Evolutionary conservation across 2,329 filamentous ascomycete species (phyloP).

Genomic region (Aulographum hederae): DNA sequence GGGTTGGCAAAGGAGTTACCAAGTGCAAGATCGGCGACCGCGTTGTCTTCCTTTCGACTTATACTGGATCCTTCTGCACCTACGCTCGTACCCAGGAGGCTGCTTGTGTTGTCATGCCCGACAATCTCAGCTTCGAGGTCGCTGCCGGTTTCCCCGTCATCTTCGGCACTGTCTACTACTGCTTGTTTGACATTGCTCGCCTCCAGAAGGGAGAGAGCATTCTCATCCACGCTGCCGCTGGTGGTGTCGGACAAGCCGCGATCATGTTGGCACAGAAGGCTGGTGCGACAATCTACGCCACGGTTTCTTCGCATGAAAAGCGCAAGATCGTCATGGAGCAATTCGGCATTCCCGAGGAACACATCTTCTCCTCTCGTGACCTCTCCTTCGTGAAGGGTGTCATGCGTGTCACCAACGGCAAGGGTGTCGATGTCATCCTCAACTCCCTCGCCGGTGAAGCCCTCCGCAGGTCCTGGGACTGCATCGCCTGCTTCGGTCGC

Average conservation of each 20-base stretch:
- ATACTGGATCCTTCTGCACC: background rate
- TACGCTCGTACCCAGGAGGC: background rate
- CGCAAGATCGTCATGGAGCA: constrained; percentile 9
- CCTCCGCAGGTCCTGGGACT: constrained; percentile 1
- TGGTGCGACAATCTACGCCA: constrained; percentile 13
- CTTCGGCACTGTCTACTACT: constrained; percentile 11
- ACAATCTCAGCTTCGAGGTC: constrained; percentile 7
- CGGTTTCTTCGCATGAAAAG: constrained; percentile 12
- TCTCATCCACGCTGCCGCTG: constrained; percentile 14
- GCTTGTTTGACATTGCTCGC: constrained; percentile 12
- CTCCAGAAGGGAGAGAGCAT: constrained; percentile 15
- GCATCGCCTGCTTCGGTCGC: constrained; percentile 1
- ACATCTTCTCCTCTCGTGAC: constrained; percentile 15
- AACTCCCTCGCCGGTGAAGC: constrained; percentile 8
- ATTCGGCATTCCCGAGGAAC: constrained; percentile 12
- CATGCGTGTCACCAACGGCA: constrained; percentile 10
- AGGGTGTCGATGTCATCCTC: constrained; percentile 18
- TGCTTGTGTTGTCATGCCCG: constrained; percentile 1
- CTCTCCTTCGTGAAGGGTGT: constrained; percentile 12
- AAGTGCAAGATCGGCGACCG: constrained; percentile 4
- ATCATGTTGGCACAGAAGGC: constrained; percentile 10
- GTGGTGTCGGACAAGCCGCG: constrained; percentile 14
- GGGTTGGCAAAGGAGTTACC: background rate
- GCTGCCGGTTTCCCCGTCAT: constrained; percentile 10
- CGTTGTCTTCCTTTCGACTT: background rate